Evolutionary conservation across 192 early-diverging fungal species (phyloP), one percentile per base, ranked within the genome.

Genomic region (Umbelopsis sp.): DNA sequence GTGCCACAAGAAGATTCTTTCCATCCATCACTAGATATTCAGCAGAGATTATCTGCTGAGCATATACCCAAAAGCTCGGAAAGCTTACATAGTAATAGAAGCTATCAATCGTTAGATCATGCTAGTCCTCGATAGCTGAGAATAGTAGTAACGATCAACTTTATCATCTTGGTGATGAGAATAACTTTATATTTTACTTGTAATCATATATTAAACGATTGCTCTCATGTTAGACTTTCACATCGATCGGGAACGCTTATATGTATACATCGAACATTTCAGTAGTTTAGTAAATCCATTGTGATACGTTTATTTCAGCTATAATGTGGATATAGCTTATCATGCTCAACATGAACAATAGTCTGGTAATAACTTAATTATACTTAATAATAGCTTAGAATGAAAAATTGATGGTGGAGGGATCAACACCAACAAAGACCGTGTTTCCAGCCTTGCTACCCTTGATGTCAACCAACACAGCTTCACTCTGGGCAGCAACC

Each of bases 1-100:
- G 46, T 68, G 49, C 48, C 66, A 27, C 46, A 49, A 5, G 66
- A 68, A 27, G 66, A 68, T 33, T 16, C 55, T 1, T 30, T 61
- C 2, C 15, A 61, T 16, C 25, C 25, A 18, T 61, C 55, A 4
- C 18, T 61, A 61, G 55, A 61, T 35, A 6, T 4, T 61, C 55
- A 12, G 30, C 55, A 61, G 25, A 61, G 15, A 15, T 35, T 27
- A 35, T 61, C 21, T 25, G 33, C 21, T 25, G 23, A 61, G 30
- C 21, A 61, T 61, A 61, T 61, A 61, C 55, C 55, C 55, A 61
- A 61, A 35, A 30, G 55, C 27, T 61, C 55, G 33, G 23, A 61
- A 61, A 61, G 55, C 30, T 27, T 61, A 18, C 21, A 61, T 35
- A 61, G 55, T 25, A 61, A 11, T 13, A 25, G 55, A 61, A 61